Evolutionary conservation across 306 rosid species (phyloP), one percentile per base, ranked within the genome.

Genomic region (Acacia melanoxylon): DNA sequence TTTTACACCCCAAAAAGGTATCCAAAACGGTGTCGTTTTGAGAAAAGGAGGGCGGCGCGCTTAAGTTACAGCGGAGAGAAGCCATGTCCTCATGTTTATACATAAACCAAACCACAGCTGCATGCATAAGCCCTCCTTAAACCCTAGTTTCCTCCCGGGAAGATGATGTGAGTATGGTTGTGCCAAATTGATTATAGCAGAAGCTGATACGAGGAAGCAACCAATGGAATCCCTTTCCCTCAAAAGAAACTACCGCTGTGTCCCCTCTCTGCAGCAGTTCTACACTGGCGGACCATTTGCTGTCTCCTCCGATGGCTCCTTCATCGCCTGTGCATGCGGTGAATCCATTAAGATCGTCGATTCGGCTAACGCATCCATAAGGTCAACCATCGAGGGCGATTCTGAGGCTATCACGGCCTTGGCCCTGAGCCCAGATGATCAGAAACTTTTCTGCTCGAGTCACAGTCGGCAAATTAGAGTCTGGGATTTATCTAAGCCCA

Each of bases 381-480:
- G 88, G 54, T 87, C 94, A 31, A 87, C 92, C n/a, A 85, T 95
- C 8, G 93, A 91, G 46, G 93, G 87, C 24, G 96, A 91, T 80
- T 89, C 92, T 4, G 99, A 95, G 49, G 73, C 87, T 8, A 77
- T 92, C 81, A 93, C 98, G 3, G 97, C 99, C 6, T 80, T 95
- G 70, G 80, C 88, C 6, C 90, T 95, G 6, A 86, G 92, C 83
- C 97, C 99, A 8, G 76, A 93, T 66, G 94, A 92, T 37, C 83
- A 80, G 58, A 56, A 92, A 5, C 97, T 93, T 62, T 93, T 95
- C 86, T 89, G 94, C 33, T 81, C 98, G 2, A 85, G 92, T 37
- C 96, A 95, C 84, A 91, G 92, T 72, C 91, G 96, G 56, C 96
- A 89, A 87, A 93, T 95, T 63, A 90, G 92, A 81, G 97, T 90